These are phyloP conservation scores for Clarkia xantiana DNA, from an alignment of 345 rosid species.

Conservation along the genomic window DNA sequence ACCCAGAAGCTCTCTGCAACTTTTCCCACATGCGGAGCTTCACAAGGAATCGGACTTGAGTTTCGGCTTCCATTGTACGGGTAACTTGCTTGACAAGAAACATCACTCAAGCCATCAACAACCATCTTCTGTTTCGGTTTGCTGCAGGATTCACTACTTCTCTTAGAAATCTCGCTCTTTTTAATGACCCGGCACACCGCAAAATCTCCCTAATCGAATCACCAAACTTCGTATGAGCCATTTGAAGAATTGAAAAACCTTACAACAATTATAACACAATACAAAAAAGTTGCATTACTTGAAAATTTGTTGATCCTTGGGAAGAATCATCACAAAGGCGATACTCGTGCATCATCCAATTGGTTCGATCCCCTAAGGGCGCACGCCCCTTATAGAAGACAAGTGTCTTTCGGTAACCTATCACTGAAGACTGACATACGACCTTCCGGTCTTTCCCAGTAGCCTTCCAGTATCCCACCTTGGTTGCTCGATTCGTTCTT, in stretches of 20 bases:
- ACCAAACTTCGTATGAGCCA: neutral
- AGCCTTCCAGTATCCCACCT: slow-evolving; percentile 90
- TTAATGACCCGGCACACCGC: slow-evolving; percentile 71
- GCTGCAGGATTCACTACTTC: slow-evolving; percentile 22
- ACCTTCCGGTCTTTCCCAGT: slow-evolving; percentile 78
- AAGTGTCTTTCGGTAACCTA: slow-evolving; percentile 61
- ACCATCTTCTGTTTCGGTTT: slow-evolving; percentile 17
- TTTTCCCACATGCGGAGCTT: slow-evolving; percentile 17
- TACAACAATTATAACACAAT: neutral
- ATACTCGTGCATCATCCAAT: slow-evolving; percentile 86
- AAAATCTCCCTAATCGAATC: slow-evolving; percentile 38
- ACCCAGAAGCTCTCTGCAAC: slow-evolving; percentile 28
- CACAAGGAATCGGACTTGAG: slow-evolving; percentile 16
- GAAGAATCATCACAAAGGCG: slow-evolving; percentile 46
- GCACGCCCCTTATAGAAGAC: slow-evolving; percentile 77
- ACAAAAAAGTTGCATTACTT: slow-evolving; percentile 19
- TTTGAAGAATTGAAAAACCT: neutral
- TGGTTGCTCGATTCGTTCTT: slow-evolving; percentile 75
- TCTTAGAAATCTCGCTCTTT: slow-evolving; percentile 37
- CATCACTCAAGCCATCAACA: slow-evolving; percentile 3
- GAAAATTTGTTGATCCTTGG: slow-evolving; percentile 35
- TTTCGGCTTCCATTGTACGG: slow-evolving; percentile 15
- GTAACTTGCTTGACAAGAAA: slow-evolving; percentile 31
- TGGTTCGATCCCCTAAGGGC: slow-evolving; percentile 59
- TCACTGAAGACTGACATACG: slow-evolving; percentile 32